phyloP scores from a whole-genome alignment of 495 filamentous ascomycete species.

The Apiosordaria backusii region DNA sequence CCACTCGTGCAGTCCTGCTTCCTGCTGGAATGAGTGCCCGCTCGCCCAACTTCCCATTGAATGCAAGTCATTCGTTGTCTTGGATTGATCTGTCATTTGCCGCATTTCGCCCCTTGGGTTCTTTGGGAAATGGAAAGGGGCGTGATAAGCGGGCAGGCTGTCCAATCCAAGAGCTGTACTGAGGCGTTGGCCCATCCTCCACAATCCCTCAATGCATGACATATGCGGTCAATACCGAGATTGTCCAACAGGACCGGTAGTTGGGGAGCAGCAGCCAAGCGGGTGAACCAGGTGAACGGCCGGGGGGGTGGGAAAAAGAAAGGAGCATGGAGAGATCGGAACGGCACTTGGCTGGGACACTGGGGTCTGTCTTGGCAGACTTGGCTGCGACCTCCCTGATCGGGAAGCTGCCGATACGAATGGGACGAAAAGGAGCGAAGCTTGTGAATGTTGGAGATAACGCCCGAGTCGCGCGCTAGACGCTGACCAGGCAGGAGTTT shows the following conservation, averaged over 20 bases:
- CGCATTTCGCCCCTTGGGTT: background rate
- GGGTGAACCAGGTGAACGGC: background rate
- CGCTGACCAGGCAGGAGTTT: slow-evolving; percentile 14
- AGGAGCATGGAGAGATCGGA: background rate
- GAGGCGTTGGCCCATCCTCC: background rate
- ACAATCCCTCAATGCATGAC: slow-evolving; percentile 1
- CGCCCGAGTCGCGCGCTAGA: slow-evolving; percentile 2
- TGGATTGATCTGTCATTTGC: background rate
- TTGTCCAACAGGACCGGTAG: slow-evolving; percentile 10
- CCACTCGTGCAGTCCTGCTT: background rate
- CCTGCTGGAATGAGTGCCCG: background rate
- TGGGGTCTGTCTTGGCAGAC: background rate
- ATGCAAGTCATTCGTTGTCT: background rate
- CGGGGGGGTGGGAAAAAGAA: background rate
- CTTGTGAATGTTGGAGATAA: slow-evolving; percentile 1
- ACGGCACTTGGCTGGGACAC: slow-evolving; percentile 14
- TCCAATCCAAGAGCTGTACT: background rate
- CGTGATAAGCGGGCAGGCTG: background rate
- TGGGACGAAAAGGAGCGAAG: background rate
- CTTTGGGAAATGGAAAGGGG: background rate
- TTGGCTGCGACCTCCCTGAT: slow-evolving; percentile 27
- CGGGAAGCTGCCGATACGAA: slow-evolving; percentile 24
- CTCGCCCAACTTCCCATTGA: background rate
- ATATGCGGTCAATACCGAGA: slow-evolving; percentile 9
- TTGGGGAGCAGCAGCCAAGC: slow-evolving; percentile 13